phyloP scores from a whole-genome alignment of 2,329 filamentous ascomycete genomes.

The Zymoseptoria brevis region DNA sequence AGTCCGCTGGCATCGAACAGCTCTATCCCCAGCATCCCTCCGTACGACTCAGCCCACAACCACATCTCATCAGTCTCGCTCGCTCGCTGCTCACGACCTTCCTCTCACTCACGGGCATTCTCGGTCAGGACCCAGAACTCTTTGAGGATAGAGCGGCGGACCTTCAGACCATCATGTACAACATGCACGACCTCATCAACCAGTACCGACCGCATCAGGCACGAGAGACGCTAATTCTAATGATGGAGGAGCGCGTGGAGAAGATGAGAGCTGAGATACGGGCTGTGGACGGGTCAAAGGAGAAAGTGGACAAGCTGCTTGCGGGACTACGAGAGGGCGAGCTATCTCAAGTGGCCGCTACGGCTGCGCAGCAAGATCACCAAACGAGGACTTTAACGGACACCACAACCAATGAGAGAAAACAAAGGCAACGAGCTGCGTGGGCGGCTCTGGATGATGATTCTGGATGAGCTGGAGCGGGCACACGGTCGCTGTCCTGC shows the following conservation, averaged over 20 bases:
- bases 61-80: constrained; percentile 60
- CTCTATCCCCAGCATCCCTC: constrained; percentile 49
- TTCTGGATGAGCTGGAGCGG: constrained; percentile 15
- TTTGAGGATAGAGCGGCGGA: constrained; percentile 67
- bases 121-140: constrained; percentile 56
- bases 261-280: constrained; percentile 64
- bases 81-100: constrained; percentile 86
- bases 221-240: constrained; percentile 72
- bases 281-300: constrained; percentile 57
- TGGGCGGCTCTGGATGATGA: constrained; percentile 33
- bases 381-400: neutral
- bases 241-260: constrained; percentile 81
- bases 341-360: constrained; percentile 6
- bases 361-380: constrained; percentile 4
- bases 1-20: constrained; percentile 62
- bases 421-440: constrained; percentile 26
- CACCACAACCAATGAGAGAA: constrained; percentile 16
- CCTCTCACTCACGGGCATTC: constrained; percentile 68
- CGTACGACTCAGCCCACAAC: constrained; percentile 38
- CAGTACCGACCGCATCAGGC: constrained; percentile 92
- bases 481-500: neutral
- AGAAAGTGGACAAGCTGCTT: constrained; percentile 66
- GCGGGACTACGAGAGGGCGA: constrained; percentile 47
- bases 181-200: constrained; percentile 89
- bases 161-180: constrained; percentile 74